A percentile compares a stretch with the other conserved stretches of the same genome.
Evolutionary conservation across 768 basidiomycete species (phyloP).

Genomic region (Jaapia argillacea): DNA sequence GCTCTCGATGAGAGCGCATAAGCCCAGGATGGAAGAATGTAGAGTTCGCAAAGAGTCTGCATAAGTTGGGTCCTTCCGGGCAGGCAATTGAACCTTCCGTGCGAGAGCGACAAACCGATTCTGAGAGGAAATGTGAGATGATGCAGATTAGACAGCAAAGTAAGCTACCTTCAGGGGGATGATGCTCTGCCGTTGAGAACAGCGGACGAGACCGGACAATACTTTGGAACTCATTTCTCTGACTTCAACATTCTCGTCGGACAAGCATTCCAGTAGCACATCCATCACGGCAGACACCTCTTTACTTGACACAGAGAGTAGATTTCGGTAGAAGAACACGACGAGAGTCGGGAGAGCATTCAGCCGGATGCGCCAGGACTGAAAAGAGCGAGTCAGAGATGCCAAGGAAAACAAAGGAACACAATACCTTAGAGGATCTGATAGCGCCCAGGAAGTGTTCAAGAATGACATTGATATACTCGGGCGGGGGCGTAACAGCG

Average conservation of each 20-base stretch:
- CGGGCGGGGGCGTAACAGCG: slow-evolving; percentile 62
- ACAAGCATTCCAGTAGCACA: slow-evolving; percentile 71
- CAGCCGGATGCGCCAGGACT: slow-evolving; percentile 89
- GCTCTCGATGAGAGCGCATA: slow-evolving; percentile 41
- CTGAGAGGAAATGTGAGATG: slow-evolving; percentile 23
- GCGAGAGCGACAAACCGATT: slow-evolving; percentile 71
- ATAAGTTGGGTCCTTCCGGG: slow-evolving; percentile 60
- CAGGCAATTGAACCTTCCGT: slow-evolving; percentile 52
- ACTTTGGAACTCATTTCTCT: slow-evolving; percentile 85
- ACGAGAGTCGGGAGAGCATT: slow-evolving; percentile 83
- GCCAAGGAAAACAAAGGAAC: slow-evolving; percentile 4
- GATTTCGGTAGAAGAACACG: slow-evolving; percentile 86
- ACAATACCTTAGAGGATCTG: slow-evolving; percentile 63
- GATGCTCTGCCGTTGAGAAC: slow-evolving; percentile 84
- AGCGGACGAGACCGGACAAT: slow-evolving; percentile 78
- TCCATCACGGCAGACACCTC: slow-evolving; percentile 71
- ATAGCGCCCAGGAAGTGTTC: slow-evolving; percentile 59
- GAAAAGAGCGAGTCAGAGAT: too few relatives aligned
- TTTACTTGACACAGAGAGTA: slow-evolving; percentile 61
- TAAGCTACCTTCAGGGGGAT: slow-evolving; percentile 63
- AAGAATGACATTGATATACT: slow-evolving; percentile 52
- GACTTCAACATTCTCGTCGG: slow-evolving; percentile 89
- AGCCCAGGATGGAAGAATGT: slow-evolving; percentile 56
- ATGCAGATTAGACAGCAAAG: background rate
- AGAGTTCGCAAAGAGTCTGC: slow-evolving; percentile 62